Evolutionary conservation across 2,329 filamentous ascomycete genomes (phyloP).

Genomic region (Talaromyces sp.): DNA sequence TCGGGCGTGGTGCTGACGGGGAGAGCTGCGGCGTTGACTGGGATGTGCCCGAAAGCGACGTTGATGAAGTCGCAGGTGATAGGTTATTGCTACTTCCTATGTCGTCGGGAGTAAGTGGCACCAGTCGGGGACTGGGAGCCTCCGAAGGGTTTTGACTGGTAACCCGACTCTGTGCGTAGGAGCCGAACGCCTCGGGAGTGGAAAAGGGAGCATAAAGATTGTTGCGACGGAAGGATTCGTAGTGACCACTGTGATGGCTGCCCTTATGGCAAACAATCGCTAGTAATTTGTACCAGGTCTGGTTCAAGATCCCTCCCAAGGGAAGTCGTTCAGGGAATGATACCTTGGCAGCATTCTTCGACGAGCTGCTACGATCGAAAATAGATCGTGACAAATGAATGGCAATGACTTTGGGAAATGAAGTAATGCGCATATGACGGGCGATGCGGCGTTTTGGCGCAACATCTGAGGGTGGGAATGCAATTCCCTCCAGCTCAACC

Average conservation of each 20-base stretch:
- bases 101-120: slow-evolving; percentile 40
- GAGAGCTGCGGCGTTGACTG: slow-evolving; percentile 20
- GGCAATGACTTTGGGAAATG: slow-evolving; percentile 86
- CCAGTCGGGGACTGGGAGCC: slow-evolving; percentile 52
- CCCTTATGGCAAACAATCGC: slow-evolving; percentile 93
- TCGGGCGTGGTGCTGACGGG: slow-evolving; percentile 26
- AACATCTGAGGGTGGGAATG: slow-evolving; percentile 71
- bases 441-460: slow-evolving; percentile 84
- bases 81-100: slow-evolving; percentile 31
- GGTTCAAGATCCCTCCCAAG: slow-evolving; percentile 75
- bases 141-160: slow-evolving; percentile 57
- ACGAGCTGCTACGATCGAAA: slow-evolving; percentile 77
- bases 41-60: slow-evolving; percentile 37
- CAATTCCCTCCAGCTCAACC: slow-evolving; percentile 69
- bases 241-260: slow-evolving; percentile 93
- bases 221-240: slow-evolving; percentile 92
- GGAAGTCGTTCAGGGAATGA: slow-evolving; percentile 85
- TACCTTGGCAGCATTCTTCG: slow-evolving; percentile 94
- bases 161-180: slow-evolving; percentile 66
- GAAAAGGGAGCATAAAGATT: slow-evolving; percentile 77
- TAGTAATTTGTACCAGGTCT: slow-evolving; percentile 79
- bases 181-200: slow-evolving; percentile 77
- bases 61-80: slow-evolving; percentile 37
- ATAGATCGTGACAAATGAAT: slow-evolving; percentile 93
- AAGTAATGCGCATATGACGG: slow-evolving; percentile 81